phyloP scores from a whole-genome alignment of 2,329 filamentous ascomycete species.

The Aspergillus nomiae region DNA sequence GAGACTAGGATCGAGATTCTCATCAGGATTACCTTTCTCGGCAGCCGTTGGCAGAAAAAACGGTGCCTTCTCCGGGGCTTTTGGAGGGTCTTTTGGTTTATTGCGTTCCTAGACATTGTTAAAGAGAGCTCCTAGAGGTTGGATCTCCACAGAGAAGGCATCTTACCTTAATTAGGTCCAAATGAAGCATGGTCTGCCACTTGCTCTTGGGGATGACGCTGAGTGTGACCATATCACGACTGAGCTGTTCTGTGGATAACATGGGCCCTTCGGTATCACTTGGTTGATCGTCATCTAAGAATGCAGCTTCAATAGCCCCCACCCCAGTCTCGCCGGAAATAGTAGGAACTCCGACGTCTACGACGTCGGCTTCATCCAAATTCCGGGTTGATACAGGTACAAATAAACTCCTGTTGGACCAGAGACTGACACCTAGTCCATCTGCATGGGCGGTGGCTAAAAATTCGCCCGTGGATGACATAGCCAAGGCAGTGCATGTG shows the following conservation, averaged over 20 bases:
- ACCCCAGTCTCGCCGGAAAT: constrained; percentile 80
- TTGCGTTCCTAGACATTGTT: constrained; percentile 69
- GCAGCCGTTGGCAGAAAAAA: constrained; percentile 75
- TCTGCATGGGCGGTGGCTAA: constrained; percentile 85
- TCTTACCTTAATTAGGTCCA: constrained; percentile 74
- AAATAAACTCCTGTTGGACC: constrained; percentile 93
- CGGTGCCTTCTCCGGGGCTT: constrained; percentile 88
- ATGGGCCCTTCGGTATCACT: constrained; percentile 56
- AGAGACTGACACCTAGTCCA: constrained; percentile 85
- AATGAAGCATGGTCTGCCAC: constrained; percentile 92
- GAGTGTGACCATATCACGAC: constrained; percentile 79
- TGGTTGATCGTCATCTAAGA: constrained; percentile 57
- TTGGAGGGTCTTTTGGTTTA: constrained; percentile 88
- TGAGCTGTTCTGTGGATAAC: constrained; percentile 72
- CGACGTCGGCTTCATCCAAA: constrained; percentile 75
- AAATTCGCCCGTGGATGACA: constrained; percentile 89
- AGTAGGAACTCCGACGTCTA: constrained; percentile 67
- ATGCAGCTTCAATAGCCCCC: constrained; percentile 74
- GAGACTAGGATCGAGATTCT: constrained; percentile 31
- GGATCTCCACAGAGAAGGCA: neutral
- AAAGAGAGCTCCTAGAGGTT: constrained; percentile 7
- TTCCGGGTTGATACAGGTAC: constrained; percentile 83
- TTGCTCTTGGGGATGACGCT: constrained; percentile 85
- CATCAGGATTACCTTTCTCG: constrained; percentile 22
- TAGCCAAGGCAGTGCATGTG: constrained; percentile 80